Evolutionary conservation across 2,329 filamentous ascomycete species (phyloP).

Genomic region (Aspergillus costaricaensis): DNA sequence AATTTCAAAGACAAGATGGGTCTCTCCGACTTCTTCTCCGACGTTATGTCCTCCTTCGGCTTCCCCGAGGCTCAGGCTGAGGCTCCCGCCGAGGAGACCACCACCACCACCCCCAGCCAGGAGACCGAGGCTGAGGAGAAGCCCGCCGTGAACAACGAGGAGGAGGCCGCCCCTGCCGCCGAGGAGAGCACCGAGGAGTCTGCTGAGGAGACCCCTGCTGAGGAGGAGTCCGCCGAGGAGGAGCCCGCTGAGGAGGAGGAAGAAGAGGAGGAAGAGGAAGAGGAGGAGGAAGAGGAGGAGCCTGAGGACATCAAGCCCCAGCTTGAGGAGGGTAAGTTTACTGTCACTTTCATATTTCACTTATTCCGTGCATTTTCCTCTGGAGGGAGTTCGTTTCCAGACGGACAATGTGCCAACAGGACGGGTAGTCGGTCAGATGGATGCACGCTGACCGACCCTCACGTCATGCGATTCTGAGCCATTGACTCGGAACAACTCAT

Average conservation of each 20-base stretch:
- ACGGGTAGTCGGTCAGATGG: neutral
- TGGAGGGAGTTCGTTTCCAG: too few species aligned
- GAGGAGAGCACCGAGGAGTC: constrained; percentile 53
- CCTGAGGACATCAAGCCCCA: constrained; percentile 81
- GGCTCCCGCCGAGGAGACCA: constrained; percentile 51
- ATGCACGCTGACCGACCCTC: neutral
- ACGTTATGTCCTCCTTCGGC: constrained; percentile 66
- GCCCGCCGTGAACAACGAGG: constrained; percentile 39
- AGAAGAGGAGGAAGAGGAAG: constrained; percentile 72
- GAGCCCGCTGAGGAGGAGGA: constrained; percentile 61
- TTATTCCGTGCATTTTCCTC: too few species aligned
- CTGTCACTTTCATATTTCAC: neutral
- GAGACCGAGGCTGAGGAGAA: constrained; percentile 41
- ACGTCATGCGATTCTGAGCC: neutral
- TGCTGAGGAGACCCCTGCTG: constrained; percentile 48
- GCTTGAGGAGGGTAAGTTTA: constrained; percentile 83
- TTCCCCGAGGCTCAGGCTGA: constrained; percentile 63
- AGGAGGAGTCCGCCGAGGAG: constrained; percentile 53
- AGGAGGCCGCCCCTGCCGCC: constrained; percentile 51
- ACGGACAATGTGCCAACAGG: too few species aligned
- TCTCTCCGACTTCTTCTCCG: constrained; percentile 65
- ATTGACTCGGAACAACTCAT: neutral
- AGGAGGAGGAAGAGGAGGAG: constrained; percentile 83
- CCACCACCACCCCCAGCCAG: constrained; percentile 42
- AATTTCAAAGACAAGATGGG: constrained; percentile 53